A percentile compares a stretch with the other conserved stretches of the same genome.
phyloP scores from a whole-genome alignment of 2,329 filamentous ascomycete genomes.

The Cercospora zeina region DNA sequence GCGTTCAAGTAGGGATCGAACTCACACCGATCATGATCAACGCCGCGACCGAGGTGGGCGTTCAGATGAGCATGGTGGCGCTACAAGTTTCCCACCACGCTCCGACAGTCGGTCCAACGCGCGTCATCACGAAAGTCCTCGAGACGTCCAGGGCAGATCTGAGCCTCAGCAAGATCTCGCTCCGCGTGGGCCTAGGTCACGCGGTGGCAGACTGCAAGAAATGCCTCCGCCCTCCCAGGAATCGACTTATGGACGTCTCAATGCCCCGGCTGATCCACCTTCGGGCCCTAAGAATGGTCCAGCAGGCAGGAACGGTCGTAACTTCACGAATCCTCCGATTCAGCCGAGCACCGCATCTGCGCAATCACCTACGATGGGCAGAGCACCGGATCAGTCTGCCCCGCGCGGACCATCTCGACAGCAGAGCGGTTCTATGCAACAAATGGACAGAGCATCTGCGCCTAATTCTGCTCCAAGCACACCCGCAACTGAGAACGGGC shows the following conservation, averaged over 20 bases:
- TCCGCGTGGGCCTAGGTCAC: slow-evolving; percentile 55
- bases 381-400: slow-evolving; percentile 30
- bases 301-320: slow-evolving; percentile 44
- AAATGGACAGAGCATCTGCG: slow-evolving; percentile 31
- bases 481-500: slow-evolving; percentile 31
- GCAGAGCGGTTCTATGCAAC: slow-evolving; percentile 20
- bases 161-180: slow-evolving; percentile 44
- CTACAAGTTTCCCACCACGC: slow-evolving; percentile 34
- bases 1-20: slow-evolving; percentile 24
- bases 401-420: slow-evolving; percentile 26
- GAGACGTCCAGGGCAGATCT: slow-evolving; percentile 27
- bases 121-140: slow-evolving; percentile 36
- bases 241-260: slow-evolving; percentile 53
- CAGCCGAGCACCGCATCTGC: slow-evolving; percentile 29
- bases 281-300: slow-evolving; percentile 55
- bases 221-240: slow-evolving; percentile 44
- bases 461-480: slow-evolving; percentile 34
- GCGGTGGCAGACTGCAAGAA: slow-evolving; percentile 51
- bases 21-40: slow-evolving; percentile 32
- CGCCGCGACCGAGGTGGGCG: slow-evolving; percentile 31
- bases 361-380: slow-evolving; percentile 33
- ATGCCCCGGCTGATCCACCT: slow-evolving; percentile 53
- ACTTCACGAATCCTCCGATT: slow-evolving; percentile 42
- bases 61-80: slow-evolving; percentile 33
- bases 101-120: slow-evolving; percentile 35